phyloP scores from a whole-genome alignment of 495 filamentous ascomycete genomes.

The Immersiella caudata region DNA sequence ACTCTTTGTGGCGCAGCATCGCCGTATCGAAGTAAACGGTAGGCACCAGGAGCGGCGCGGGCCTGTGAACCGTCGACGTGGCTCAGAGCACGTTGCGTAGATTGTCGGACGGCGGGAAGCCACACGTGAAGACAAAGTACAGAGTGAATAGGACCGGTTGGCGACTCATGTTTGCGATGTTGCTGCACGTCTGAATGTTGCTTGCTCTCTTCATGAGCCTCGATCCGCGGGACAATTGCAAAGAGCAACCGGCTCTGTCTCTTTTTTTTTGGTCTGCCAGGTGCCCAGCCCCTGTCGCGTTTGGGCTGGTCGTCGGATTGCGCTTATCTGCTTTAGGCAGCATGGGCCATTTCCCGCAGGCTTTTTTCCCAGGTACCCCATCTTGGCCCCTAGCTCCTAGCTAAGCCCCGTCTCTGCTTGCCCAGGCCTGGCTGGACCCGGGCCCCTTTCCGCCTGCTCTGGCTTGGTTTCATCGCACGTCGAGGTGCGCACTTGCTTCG shows the following conservation, averaged over 20 bases:
- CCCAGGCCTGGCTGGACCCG: not conserved
- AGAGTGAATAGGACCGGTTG: not conserved
- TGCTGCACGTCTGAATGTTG: not conserved
- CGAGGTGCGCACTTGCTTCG: not conserved
- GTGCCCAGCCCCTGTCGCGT: too few species aligned
- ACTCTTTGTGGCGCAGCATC: not conserved
- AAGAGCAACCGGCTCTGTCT: too few species aligned
- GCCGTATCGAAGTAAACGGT: not conserved
- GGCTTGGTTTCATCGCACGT: too few species aligned
- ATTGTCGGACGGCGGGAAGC: not conserved
- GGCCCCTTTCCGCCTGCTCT: not conserved
- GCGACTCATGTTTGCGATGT: not conserved
- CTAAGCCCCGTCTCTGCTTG: not conserved
- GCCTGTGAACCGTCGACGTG: not conserved
- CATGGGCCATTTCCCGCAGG: not conserved
- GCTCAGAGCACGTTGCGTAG: not conserved
- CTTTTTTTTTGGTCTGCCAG: too few species aligned
- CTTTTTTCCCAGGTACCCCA: not conserved
- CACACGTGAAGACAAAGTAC: not conserved
- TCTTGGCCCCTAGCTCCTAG: not conserved
- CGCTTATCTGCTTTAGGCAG: not conserved
- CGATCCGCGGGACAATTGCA: too few species aligned
- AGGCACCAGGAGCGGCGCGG: not conserved
- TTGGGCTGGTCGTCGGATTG: not conserved
- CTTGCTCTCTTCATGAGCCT: not conserved